Evolutionary conservation across 2,329 filamentous ascomycete genomes (phyloP).

Genomic region (Lasiodiplodia sp.): DNA sequence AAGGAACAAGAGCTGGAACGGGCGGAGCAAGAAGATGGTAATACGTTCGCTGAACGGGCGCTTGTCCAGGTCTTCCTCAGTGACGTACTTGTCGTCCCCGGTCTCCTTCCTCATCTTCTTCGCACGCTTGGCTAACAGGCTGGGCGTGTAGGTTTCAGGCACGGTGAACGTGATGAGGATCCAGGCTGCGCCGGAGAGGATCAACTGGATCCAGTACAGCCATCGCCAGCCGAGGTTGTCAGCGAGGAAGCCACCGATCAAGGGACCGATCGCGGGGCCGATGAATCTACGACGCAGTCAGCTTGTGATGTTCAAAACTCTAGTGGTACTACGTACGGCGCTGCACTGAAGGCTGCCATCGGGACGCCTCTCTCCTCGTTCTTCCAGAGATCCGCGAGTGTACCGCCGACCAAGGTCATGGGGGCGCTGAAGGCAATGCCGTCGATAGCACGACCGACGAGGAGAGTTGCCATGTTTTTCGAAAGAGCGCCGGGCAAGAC

Average conservation of each 20-base stretch:
- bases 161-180: conserved; percentile 85
- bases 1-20: conserved; percentile 83
- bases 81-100: conserved; percentile 72
- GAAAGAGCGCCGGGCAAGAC: conserved; percentile 81
- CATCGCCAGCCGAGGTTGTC: conserved; percentile 79
- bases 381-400: conserved; percentile 82
- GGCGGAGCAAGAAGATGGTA: conserved; percentile 77
- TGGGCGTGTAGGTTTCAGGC: conserved; percentile 86
- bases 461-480: conserved; percentile 76
- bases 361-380: conserved; percentile 85
- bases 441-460: conserved; percentile 79
- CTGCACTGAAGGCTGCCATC: conserved; percentile 85
- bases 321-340: conserved; percentile 59
- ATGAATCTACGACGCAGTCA: conserved; percentile 61
- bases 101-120: conserved; percentile 74
- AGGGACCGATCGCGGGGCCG: conserved; percentile 70
- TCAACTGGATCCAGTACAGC: conserved; percentile 88
- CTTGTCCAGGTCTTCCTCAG: conserved; percentile 80
- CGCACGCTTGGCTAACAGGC: conserved; percentile 74
- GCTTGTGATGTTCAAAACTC: neutral
- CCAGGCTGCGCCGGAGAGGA: conserved; percentile 74
- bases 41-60: conserved; percentile 74
- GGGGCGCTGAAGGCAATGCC: conserved; percentile 86
- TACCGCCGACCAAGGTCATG: conserved; percentile 86
- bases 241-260: conserved; percentile 78